phyloP scores from a whole-genome alignment of 1,284 basidiomycete species.

The Trametes versicolor region DNA sequence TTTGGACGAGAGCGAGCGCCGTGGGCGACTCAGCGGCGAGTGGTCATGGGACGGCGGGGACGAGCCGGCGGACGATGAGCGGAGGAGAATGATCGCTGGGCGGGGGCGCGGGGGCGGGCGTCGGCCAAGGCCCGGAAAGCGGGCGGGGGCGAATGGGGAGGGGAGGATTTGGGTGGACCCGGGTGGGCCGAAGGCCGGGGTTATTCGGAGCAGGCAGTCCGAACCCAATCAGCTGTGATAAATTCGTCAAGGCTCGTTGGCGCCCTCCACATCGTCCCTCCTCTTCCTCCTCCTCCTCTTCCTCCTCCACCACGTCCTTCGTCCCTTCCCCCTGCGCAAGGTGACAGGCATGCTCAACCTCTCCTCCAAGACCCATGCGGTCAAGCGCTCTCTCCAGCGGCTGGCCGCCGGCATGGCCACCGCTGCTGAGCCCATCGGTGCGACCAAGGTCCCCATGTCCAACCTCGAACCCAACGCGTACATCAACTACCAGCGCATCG shows the following conservation, averaged over 20 bases:
- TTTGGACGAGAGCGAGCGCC: neutral
- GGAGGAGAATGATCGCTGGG: neutral
- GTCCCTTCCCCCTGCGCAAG: constrained; percentile 28
- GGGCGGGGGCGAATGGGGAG: constrained; percentile 22
- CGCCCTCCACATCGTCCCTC: constrained; percentile 23
- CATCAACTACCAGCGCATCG: constrained; percentile 98
- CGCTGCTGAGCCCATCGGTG: constrained; percentile 80
- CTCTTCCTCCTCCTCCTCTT: constrained; percentile 11
- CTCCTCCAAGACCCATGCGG: constrained; percentile 66
- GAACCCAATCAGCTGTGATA: constrained; percentile 37
- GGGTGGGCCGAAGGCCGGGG: constrained; percentile 29
- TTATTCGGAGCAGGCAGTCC: constrained; percentile 28
- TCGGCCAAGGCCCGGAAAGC: constrained; percentile 13
- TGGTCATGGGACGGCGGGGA: constrained; percentile 4
- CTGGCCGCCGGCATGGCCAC: constrained; percentile 82
- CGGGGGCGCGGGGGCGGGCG: constrained; percentile 10
- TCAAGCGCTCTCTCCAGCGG: constrained; percentile 66
- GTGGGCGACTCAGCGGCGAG: neutral
- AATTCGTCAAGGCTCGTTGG: constrained; percentile 34
- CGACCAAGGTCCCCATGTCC: constrained; percentile 94
- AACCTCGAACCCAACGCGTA: constrained; percentile 86
- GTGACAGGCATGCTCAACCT: constrained; percentile 71
- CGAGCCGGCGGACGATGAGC: neutral
- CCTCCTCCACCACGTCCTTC: constrained; percentile 26
- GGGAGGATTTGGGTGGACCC: constrained; percentile 20